Conservation (phyloP, 306 rosid species). For the Cyamopsis tetragonoloba region DNA sequence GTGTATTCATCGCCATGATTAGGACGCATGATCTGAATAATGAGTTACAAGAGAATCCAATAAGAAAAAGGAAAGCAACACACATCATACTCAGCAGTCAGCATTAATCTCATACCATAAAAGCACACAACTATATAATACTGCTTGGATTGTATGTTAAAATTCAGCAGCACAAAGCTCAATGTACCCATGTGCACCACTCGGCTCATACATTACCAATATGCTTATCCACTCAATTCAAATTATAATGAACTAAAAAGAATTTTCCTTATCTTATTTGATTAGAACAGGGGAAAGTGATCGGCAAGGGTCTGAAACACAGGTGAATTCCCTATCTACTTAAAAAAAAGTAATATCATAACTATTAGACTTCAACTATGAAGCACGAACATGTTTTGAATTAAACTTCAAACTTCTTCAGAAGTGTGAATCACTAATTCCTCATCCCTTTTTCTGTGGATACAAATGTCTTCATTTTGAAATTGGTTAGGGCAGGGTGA, state of each 20-base stretch:
- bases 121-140: background rate
- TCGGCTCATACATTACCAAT: background rate
- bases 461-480: background rate
- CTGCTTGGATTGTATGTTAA: background rate
- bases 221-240: background rate
- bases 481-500: background rate
- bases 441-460: background rate
- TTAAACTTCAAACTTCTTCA: background rate
- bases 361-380: background rate
- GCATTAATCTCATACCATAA: background rate
- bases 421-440: background rate
- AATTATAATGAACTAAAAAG: background rate
- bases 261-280: background rate
- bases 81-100: no score
- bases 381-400: background rate
- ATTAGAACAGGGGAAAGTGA: background rate
- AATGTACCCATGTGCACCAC: background rate
- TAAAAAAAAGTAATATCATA: background rate
- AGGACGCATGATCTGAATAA: constrained; percentile 62
- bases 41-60: constrained; percentile 18
- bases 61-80: background rate
- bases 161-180: background rate
- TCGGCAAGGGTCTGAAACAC: background rate
- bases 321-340: background rate
- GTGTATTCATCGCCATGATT: constrained; percentile 67